Evolutionary conservation across 208 protist genomes (phyloP), one percentile per base, ranked within the genome.

Genomic region (Kentomonas sorsogonicus): DNA sequence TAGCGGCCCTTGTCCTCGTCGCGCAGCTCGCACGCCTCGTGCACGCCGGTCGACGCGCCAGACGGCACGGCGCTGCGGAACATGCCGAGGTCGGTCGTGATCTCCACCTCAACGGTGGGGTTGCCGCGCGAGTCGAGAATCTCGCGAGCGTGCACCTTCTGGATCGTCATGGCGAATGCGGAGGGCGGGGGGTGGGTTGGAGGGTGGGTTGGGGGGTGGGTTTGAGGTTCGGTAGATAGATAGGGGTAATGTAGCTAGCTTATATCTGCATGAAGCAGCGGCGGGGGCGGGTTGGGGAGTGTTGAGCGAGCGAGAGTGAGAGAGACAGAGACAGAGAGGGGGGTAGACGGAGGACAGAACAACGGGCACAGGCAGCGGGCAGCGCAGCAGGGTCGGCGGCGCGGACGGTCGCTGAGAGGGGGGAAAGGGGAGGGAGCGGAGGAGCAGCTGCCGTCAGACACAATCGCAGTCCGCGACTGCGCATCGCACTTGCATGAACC

Each of bases 21-120:
- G 62, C 98, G 90, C 30, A 99, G 82, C 80, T 99, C 97, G 53
- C 85, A 87, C 20, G 97, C 98, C 79, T 99, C 98, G 67, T 99
- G 89, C 27, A 95, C 82, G 63, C 99, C 99, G 30, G 98, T 99
- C 20, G 98, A 99, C 4, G 99, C 99, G 62, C 99, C 98, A 16
- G 92, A 98, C 27, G 99, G 98, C 16, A 98, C 97, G 25, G 94
- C 95, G 15, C 94, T 93, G 63, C 97, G 91, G 86, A 99, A 99
- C 16, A 97, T 53, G 46, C 96, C 96, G 18, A 85, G 52, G 18
- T 83, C 90, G 40, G 97, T 99, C 29, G 77, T 96, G 46, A 99
- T 56, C 52, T 99, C 98, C 23, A 99, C 97, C 77, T 99, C 84
- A 10, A 94, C 84, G 36, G 88, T 94, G 50, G 89, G 89, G 79